phyloP scores from a whole-genome alignment of 2,329 filamentous ascomycete genomes.

The Cytospora leucostoma region DNA sequence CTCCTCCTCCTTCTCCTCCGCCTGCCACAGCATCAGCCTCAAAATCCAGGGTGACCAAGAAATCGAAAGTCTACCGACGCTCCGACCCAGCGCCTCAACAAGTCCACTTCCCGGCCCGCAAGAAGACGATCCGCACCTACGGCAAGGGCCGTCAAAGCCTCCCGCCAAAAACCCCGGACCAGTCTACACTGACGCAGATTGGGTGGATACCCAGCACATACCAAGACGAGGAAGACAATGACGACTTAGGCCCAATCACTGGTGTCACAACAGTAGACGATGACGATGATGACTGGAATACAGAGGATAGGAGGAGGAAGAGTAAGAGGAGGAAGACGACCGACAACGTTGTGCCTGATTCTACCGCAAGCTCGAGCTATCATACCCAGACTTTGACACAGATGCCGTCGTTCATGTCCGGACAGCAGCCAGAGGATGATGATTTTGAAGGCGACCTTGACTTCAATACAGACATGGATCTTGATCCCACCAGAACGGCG shows the following conservation, averaged over 20 bases:
- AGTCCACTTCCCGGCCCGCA: slow-evolving; percentile 35
- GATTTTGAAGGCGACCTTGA: slow-evolving; percentile 27
- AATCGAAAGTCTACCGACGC: slow-evolving; percentile 32
- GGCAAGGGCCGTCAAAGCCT: slow-evolving; percentile 18
- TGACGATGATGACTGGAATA: slow-evolving; percentile 3
- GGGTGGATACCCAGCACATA: slow-evolving; percentile 28
- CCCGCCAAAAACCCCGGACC: slow-evolving; percentile 29
- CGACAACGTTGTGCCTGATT: slow-evolving; percentile 29
- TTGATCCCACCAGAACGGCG: too few species aligned
- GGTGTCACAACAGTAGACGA: slow-evolving; percentile 14
- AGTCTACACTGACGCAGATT: slow-evolving; percentile 41
- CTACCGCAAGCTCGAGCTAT: slow-evolving; percentile 33
- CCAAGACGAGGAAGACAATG: slow-evolving; percentile 20
- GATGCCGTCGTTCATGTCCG: slow-evolving; percentile 31
- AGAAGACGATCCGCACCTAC: slow-evolving; percentile 17
- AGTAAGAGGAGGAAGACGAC: slow-evolving; percentile 33
- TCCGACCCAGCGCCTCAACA: slow-evolving; percentile 33
- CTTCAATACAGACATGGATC: slow-evolving; percentile 8
- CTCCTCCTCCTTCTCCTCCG: background rate
- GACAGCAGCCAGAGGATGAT: slow-evolving; percentile 24
- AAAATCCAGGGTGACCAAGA: slow-evolving; percentile 4
- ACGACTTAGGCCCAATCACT: slow-evolving; percentile 22
- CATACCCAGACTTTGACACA: slow-evolving; percentile 41
- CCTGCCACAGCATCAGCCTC: background rate
- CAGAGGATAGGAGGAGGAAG: slow-evolving; percentile 7